Evolutionary conservation across 352 stramenopile genomes (phyloP).

Genomic region (Thalassiosira mediterranea): DNA sequence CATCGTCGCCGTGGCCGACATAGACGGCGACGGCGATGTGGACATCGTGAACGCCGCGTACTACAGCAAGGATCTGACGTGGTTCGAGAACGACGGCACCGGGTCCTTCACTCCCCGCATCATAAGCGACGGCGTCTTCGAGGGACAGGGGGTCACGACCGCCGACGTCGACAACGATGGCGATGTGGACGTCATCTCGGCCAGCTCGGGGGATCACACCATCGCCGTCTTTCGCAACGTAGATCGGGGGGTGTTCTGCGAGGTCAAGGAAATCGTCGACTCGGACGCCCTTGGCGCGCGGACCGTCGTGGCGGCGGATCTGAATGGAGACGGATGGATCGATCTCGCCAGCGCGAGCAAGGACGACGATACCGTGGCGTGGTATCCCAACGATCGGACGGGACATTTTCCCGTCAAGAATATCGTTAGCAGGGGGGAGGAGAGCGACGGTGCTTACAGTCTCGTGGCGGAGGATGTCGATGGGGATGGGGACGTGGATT

Average conservation of each 20-base stretch:
- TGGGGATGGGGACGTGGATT: conserved; percentile 23
- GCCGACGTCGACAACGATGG: conserved; percentile 51
- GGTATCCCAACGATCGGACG: conserved; percentile 58
- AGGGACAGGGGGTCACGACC: conserved; percentile 35
- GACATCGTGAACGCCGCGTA: conserved; percentile 33
- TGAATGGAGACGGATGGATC: conserved; percentile 51
- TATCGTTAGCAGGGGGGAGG: conserved; percentile 23
- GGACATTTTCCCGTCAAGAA: conserved; percentile 28
- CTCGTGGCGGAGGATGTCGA: conserved; percentile 37
- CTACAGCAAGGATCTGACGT: conserved; percentile 26
- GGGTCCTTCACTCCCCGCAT: conserved; percentile 38
- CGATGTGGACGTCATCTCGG: conserved; percentile 33
- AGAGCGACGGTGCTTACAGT: conserved; percentile 27
- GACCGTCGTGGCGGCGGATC: conserved; percentile 42
- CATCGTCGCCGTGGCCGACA: conserved; percentile 43
- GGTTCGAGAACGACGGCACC: conserved; percentile 50
- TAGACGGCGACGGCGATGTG: conserved; percentile 52
- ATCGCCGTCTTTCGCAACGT: conserved; percentile 48
- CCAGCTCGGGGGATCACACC: conserved; percentile 46
- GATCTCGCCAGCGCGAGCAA: conserved; percentile 37
- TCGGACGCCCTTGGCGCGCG: conserved; percentile 38
- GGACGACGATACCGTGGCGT: conserved; percentile 52
- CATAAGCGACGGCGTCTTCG: conserved; percentile 25
- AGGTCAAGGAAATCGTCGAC: conserved; percentile 44
- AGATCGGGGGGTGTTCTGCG: conserved; percentile 19